Conservation (phyloP, 495 filamentous ascomycete genomes). For the Geoglossum glabrum region DNA sequence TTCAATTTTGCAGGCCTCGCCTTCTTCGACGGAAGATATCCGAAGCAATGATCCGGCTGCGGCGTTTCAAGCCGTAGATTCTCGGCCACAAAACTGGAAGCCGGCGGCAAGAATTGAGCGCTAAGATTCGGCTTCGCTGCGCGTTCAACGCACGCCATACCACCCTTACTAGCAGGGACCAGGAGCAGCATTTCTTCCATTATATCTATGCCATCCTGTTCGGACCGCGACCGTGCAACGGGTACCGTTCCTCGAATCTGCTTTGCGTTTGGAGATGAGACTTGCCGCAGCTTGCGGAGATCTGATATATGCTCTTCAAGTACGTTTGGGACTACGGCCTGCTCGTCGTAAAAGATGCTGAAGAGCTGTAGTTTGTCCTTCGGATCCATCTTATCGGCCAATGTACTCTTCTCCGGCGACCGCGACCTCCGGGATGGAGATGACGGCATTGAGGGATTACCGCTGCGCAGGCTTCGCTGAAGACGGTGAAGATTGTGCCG, state of each 20-base stretch:
- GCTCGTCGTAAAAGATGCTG: constrained; percentile 4
- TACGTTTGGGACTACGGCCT: constrained; percentile 1
- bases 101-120: constrained; percentile 3
- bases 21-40: constrained; percentile 5
- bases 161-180: constrained; percentile 2
- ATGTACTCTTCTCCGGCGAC: constrained; percentile 4
- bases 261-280: constrained; percentile 3
- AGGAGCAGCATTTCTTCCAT: constrained; percentile 3
- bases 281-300: constrained; percentile 4
- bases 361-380: constrained; percentile 5
- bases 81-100: constrained; percentile 5
- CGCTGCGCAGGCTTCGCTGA: too few relatives aligned
- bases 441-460: too few relatives aligned
- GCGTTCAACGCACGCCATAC: constrained; percentile 3
- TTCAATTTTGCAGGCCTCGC: constrained; percentile 4
- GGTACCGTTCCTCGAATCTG: constrained; percentile 1
- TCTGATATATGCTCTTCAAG: constrained; percentile 4
- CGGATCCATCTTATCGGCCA: constrained; percentile 2
- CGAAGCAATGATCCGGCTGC: constrained; percentile 4
- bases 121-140: constrained; percentile 5
- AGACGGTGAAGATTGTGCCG: too few relatives aligned
- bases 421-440: constrained; percentile 1
- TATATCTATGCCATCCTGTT: constrained; percentile 4
- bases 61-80: constrained; percentile 3
- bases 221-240: constrained; percentile 1